Percentiles rank a stretch among this genome's conserved stretches.
phyloP scores from a whole-genome alignment of 2,329 filamentous ascomycete genomes.

The Apiospora saccharicola region DNA sequence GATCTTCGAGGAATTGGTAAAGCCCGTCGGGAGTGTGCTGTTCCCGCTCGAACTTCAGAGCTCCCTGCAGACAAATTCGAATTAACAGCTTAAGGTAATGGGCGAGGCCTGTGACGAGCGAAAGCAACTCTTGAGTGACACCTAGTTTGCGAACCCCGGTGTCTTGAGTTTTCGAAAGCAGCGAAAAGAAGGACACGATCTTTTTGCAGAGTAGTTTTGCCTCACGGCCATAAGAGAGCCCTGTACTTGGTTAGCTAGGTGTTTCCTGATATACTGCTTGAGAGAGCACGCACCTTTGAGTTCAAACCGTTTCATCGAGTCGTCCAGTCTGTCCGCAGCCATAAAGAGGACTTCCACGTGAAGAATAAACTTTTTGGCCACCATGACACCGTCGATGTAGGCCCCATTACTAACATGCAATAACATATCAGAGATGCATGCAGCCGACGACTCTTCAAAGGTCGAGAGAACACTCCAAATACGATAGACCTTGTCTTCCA shows the following conservation, averaged over 20 bases:
- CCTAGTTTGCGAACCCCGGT: conserved; percentile 88
- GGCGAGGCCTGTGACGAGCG: conserved; percentile 91
- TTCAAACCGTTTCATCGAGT: conserved; percentile 70
- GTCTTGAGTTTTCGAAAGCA: conserved; percentile 94
- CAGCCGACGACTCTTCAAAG: conserved; percentile 96
- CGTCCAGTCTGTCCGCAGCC: conserved; percentile 85
- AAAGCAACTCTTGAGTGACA: conserved; percentile 97
- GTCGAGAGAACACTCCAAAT: conserved; percentile 98
- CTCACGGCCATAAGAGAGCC: conserved; percentile 90
- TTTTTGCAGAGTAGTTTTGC: conserved; percentile 99
- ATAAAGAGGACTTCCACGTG: conserved; percentile 94
- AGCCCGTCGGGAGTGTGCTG: conserved; percentile 76
- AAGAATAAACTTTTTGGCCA: conserved; percentile 94
- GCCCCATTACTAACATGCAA: conserved; percentile 97
- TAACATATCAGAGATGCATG: conserved; percentile 99
- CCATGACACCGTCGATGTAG: conserved; percentile 92
- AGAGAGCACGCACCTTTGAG: conserved; percentile 71
- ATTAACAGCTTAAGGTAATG: conserved; percentile 98
- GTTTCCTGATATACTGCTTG: neutral
- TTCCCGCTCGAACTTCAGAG: conserved; percentile 89
- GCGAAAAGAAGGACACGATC: conserved; percentile 95
- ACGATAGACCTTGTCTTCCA: conserved; percentile 96
- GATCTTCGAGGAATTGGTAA: conserved; percentile 81
- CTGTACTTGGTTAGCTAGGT: conserved; percentile 50
- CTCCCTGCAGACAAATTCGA: conserved; percentile 92